Evolutionary conservation across 1,284 basidiomycete species (phyloP).

Genomic region (Leucoagaricus sp.): DNA sequence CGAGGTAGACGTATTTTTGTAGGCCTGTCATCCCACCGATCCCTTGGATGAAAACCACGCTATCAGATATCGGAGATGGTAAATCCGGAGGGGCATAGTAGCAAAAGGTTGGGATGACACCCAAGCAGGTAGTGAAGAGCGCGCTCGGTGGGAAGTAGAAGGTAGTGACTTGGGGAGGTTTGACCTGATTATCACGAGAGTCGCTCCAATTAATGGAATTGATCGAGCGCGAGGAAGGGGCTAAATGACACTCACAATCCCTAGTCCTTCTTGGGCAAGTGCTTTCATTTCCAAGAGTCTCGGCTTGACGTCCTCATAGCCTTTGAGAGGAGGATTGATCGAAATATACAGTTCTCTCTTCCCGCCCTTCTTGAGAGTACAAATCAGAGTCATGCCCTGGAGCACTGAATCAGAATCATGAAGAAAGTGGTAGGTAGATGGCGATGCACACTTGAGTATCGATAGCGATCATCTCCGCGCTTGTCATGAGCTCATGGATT

Average conservation of each 20-base stretch:
- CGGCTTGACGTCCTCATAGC: constrained; percentile 80
- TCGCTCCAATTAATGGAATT: no score
- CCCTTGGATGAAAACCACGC: no score
- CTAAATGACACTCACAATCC: constrained; percentile 55
- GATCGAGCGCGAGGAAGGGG: neutral
- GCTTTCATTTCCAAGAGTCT: constrained; percentile 74
- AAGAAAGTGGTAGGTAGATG: no score
- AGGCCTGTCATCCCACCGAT: no score
- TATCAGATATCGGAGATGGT: no score
- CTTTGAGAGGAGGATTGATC: constrained; percentile 68
- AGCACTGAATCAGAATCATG: no score
- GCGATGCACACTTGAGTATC: no score
- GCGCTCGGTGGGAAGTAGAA: constrained; percentile 46
- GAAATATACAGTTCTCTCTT: constrained; percentile 54
- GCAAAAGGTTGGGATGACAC: no score
- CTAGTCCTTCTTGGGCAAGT: constrained; percentile 69
- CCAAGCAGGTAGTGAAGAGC: neutral
- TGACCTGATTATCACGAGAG: constrained; percentile 38
- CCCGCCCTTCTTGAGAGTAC: constrained; percentile 50
- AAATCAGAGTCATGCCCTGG: constrained; percentile 71
- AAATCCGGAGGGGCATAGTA: neutral
- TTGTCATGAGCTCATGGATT: no score
- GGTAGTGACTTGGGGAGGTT: constrained; percentile 58
- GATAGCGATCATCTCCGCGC: no score
- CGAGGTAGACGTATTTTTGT: no score